Evolutionary conservation across 2,329 filamentous ascomycete genomes (phyloP), one percentile per base, ranked within the genome.

Genomic region (Sporothrix pseudoabietina): DNA sequence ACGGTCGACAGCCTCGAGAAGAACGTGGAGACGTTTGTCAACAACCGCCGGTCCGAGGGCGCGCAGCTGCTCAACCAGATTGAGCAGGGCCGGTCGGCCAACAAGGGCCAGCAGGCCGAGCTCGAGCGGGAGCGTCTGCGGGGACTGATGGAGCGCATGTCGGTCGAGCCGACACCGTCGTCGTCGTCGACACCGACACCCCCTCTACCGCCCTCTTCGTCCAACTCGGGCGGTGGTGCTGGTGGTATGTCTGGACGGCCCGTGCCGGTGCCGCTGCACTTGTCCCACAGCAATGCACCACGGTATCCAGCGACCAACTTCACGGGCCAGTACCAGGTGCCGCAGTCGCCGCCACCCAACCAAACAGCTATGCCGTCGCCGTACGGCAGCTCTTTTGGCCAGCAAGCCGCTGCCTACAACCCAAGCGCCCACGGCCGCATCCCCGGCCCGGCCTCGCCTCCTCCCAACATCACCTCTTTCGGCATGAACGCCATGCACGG

Each of bases 11-110:
- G 93, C 79, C 84, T 98, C 55, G 90, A 94, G 78, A 96, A 97
- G 87, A 99, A 99, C 78, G 96, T 99, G 1, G 95, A 98, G 77
- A 92, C 92, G 0, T 99, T 99, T 82, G 94, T 99, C 76, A 97
- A 94, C 84, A 99, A 99, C 81, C 89, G 96, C 70, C 87, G 94
- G 74, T 91, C 93, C 0, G 96, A 99, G 83, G 96, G 96, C 4
- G 93, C 94, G 0, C 93, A 97, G 80, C 87, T 99, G 5, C 87
- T 99, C 49, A 90, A 89, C 77, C 92, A 94, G 77, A 99, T 99
- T 76, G 94, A 97, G 81, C 90, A 92, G 77, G 90, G 92, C 69
- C 91, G 91, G 78, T 87, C 89, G 4, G 88, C 87, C 69, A 91
- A 81, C 79, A 87, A 88, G 80, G 83, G 80, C 70, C 82, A 84